Evolutionary conservation across 1,284 basidiomycete genomes (phyloP).

Genomic region (Cutaneotrichosporon spelunceum): DNA sequence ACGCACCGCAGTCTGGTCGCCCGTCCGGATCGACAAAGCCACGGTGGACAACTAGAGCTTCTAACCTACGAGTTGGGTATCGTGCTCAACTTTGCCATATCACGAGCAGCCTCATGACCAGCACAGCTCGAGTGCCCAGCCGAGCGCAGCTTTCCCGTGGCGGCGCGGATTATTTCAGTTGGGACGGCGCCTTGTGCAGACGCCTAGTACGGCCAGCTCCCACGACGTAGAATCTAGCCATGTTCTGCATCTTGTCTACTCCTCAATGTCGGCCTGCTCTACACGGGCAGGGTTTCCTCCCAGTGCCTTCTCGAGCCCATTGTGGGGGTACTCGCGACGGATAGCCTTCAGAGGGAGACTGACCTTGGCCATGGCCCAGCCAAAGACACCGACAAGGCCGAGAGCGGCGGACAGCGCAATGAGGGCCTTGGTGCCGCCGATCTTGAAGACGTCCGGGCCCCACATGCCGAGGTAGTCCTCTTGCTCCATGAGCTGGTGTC

Average conservation of each 20-base stretch:
- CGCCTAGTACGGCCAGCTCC: too few relatives aligned
- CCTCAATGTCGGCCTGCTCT: slow-evolving; percentile 37
- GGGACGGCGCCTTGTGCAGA: too few relatives aligned
- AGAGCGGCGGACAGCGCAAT: slow-evolving; percentile 36
- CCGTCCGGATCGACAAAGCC: not conserved
- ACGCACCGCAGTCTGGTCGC: not conserved
- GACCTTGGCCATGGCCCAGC: slow-evolving; percentile 34
- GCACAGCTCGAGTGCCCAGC: too few relatives aligned
- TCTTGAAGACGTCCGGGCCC: slow-evolving; percentile 67
- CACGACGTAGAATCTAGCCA: slow-evolving; percentile 5
- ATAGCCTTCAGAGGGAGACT: slow-evolving; percentile 36
- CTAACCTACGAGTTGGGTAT: too few relatives aligned
- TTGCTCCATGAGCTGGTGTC: slow-evolving; percentile 69
- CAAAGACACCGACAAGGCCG: slow-evolving; percentile 36
- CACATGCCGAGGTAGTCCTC: slow-evolving; percentile 83
- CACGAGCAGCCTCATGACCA: too few relatives aligned
- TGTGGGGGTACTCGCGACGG: slow-evolving; percentile 46
- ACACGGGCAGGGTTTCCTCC: slow-evolving; percentile 38
- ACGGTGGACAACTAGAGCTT: not conserved
- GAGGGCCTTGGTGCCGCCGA: slow-evolving; percentile 35
- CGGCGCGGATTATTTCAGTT: too few relatives aligned
- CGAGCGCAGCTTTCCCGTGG: too few relatives aligned
- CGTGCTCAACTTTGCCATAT: too few relatives aligned
- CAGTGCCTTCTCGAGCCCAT: slow-evolving; percentile 47
- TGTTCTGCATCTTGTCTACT: slow-evolving; percentile 19